Base-by-base conservation (phyloP, 441 rosid genomes). In the Raphanus hybrid region DNA sequence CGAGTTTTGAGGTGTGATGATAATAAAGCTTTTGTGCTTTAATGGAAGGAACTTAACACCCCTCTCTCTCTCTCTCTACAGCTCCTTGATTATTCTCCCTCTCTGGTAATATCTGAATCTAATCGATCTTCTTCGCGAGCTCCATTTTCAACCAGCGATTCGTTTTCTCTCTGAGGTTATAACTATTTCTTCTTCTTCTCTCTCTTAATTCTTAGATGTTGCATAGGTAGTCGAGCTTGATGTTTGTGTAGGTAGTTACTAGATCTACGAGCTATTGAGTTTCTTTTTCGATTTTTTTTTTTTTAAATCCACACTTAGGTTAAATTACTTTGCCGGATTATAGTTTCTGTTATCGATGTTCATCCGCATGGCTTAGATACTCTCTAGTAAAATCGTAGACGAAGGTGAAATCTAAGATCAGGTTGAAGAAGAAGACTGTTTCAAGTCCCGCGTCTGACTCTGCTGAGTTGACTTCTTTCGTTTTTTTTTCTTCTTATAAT, bases 11-110 rank as follows among this genome's bases (percentile, higher is more conserved):
- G 74, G 70, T 37, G 83, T 80, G 67, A 73, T 78, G 74, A 68
- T 68, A 66, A 66, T 70, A 75, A 65, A 70, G 68, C 69, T 74
- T 75, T 79, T 59, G 78, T 77, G 87, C 80, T 84, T 82, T 74
- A 87, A 88, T 89, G 93, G 89, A 75, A 87, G 90, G 84, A n/a
- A 86, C 91, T 80, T 89, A 71, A 79, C 20, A 71, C 58, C 57
- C 74, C 76, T 63, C 34, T 5, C 71, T 76, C 73, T 70, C 54
- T 34, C 66, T 82, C 64, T 64, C 67, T 39, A 63, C 65, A 79
- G 71, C 81, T 79, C 48, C 34, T 80, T 50, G 74, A 11, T 64
- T 66, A 34, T 64, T 70, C 50, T 79, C 57, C 54, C 72, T 66
- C 61, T 48, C 69, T 64, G 66, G 61, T 32, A 63, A 59, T 64